Conservation (phyloP, 169 alveolate genomes). For the Plasmodium yoelii region DNA sequence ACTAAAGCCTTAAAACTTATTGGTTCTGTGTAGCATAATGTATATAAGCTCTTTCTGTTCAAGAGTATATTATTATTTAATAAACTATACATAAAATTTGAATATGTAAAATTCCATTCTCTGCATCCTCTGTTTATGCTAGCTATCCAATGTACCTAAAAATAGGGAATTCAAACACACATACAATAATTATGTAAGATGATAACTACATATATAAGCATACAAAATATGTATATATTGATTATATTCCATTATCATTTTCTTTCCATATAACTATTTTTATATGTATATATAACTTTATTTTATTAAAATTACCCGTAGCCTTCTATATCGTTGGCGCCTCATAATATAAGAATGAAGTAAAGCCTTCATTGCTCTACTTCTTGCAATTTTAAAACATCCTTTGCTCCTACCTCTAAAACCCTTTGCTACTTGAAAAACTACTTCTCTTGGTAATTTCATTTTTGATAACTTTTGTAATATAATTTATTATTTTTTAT, state of each 20-base stretch:
- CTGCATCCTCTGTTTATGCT: constrained; percentile 85
- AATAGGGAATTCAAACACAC: background rate
- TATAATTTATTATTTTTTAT: too few species aligned
- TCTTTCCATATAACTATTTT: background rate
- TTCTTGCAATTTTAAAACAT: constrained; percentile 84
- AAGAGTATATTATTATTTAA: constrained; percentile 78
- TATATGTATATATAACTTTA: constrained; percentile 20
- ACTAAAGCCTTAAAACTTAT: constrained; percentile 83
- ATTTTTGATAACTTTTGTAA: constrained; percentile 23
- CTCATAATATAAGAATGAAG: constrained; percentile 80
- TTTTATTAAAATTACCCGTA: constrained; percentile 29
- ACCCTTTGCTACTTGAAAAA: constrained; percentile 85
- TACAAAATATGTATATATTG: constrained; percentile 1
- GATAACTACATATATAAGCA: constrained; percentile 68
- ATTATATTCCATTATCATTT: too few species aligned
- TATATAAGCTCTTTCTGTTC: constrained; percentile 81
- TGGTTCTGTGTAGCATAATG: constrained; percentile 83
- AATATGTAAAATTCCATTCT: constrained; percentile 85
- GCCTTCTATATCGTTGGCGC: constrained; percentile 68
- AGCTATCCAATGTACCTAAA: constrained; percentile 85
- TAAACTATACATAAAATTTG: constrained; percentile 82
- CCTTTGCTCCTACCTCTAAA: constrained; percentile 87
- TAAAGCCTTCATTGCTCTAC: constrained; percentile 85
- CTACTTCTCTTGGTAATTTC: constrained; percentile 86
- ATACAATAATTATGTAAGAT: constrained; percentile 42